Evolutionary conservation across 306 rosid genomes (phyloP).

Genomic region (Gynostemma pentaphyllum): DNA sequence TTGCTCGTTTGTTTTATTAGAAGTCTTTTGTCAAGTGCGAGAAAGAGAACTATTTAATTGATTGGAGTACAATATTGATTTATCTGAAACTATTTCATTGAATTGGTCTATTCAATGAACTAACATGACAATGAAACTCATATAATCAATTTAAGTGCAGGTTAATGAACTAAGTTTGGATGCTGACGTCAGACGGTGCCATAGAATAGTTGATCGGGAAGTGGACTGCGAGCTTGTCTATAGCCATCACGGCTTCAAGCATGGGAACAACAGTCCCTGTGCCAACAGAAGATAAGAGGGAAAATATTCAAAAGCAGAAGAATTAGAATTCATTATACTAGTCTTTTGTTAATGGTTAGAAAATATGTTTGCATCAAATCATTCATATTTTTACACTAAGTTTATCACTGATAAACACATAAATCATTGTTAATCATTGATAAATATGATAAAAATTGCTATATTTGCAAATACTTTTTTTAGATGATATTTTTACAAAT

Average conservation of each 20-base stretch:
- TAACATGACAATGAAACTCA: not conserved
- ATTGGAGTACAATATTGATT: too few relatives aligned
- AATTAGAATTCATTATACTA: not conserved
- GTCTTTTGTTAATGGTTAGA: not conserved
- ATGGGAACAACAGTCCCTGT: constrained; percentile 71
- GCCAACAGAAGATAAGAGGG: not conserved
- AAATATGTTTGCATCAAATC: not conserved
- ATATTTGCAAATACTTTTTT: too few relatives aligned
- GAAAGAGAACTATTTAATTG: too few relatives aligned
- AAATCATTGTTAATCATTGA: too few relatives aligned
- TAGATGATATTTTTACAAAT: too few relatives aligned
- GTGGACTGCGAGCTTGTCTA: constrained; percentile 74
- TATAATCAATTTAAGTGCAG: constrained; percentile 1
- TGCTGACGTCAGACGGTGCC: constrained; percentile 33
- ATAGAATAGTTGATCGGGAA: constrained; percentile 23
- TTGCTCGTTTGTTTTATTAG: too few relatives aligned
- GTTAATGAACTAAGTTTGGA: constrained; percentile 44
- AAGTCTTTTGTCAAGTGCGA: too few relatives aligned
- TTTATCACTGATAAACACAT: too few relatives aligned
- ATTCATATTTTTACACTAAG: too few relatives aligned
- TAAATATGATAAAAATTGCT: too few relatives aligned
- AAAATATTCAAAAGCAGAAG: not conserved
- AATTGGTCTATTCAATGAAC: not conserved
- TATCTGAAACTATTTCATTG: too few relatives aligned
- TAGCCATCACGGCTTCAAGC: constrained; percentile 74